These are phyloP conservation scores for Quercus aquifolioides DNA, from an alignment of 306 rosid species.

Conservation along the genomic window DNA sequence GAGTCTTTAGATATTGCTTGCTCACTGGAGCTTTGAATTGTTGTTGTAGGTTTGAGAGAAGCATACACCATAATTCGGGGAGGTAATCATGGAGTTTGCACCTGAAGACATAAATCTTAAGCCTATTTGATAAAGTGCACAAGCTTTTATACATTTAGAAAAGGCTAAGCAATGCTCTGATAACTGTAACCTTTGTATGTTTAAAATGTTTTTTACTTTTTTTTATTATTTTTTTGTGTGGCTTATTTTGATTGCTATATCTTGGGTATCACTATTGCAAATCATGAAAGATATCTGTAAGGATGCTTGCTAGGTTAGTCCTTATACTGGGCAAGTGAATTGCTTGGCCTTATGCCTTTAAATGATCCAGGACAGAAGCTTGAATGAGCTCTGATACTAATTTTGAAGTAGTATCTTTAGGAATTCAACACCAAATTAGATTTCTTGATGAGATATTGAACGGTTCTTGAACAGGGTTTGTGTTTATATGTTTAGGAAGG, in stretches of 20 bases:
- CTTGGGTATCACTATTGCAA: background rate
- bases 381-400: too few species aligned
- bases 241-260: background rate
- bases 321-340: background rate
- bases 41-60: background rate
- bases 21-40: background rate
- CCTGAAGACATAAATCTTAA: background rate
- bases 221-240: background rate
- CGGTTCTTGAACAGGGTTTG: too few species aligned
- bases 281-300: background rate
- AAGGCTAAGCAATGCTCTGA: background rate
- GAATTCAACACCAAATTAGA: too few species aligned
- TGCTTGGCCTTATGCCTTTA: conserved; percentile 14
- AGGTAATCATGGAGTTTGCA: background rate
- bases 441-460: too few species aligned
- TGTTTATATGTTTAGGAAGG: too few species aligned
- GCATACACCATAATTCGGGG: background rate
- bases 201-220: background rate
- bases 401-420: too few species aligned
- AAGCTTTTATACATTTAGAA: too few species aligned
- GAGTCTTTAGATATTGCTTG: background rate
- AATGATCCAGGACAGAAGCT: too few species aligned
- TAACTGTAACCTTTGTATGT: background rate
- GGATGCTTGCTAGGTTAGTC: conserved; percentile 1
- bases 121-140: too few species aligned